Evolutionary conservation across 805 yeast genomes (phyloP), one percentile per base, ranked within the genome.

Genomic region (Yamadazyma laniorum): DNA sequence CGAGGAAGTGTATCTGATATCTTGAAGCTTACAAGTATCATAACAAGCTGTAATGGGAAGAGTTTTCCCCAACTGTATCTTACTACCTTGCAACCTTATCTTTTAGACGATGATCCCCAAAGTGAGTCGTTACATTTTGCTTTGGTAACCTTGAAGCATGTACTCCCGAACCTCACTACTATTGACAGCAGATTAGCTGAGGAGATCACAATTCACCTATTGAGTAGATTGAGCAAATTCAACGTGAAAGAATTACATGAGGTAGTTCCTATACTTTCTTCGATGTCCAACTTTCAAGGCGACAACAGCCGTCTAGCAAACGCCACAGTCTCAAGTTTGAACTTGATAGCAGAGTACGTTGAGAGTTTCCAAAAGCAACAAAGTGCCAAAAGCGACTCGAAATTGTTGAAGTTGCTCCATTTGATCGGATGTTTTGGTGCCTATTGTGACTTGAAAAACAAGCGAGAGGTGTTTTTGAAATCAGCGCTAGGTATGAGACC

Each of bases 261-360:
- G 51, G 95, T 91, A 0, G 73, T 86, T 56, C 88, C 89, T 1
- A 70, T 86, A 40, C 59, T 78, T 3, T 80, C 88, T 83, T 58
- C 57, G 6, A 61, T 85, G 0, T 70, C 85, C 2, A 51, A 46
- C 3, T 58, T 74, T 49, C 65, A 70, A 28, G 59, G 67, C 1
- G 78, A 75, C 34, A 68, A 74, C 0, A 39, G 51, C 0, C 75
- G 75, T 44, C 49, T 85, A 4, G 75, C 79, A 0, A 76, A 72
- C 45, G 90, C 90, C 0, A 75, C 86, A 14, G 60, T 78, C 0
- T 78, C 89, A 0, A 77, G 88, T 27, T 54, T 86, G 43, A 59
- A 60, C 13, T 62, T 74, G 36, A 47, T 82, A 4, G 62, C 64
- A 29, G 81, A 80, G 0, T 79, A 58, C 46, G 51, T 77, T 3